Conservation (phyloP, 305 asterid genomes). For the Fraxinus paxiana region DNA sequence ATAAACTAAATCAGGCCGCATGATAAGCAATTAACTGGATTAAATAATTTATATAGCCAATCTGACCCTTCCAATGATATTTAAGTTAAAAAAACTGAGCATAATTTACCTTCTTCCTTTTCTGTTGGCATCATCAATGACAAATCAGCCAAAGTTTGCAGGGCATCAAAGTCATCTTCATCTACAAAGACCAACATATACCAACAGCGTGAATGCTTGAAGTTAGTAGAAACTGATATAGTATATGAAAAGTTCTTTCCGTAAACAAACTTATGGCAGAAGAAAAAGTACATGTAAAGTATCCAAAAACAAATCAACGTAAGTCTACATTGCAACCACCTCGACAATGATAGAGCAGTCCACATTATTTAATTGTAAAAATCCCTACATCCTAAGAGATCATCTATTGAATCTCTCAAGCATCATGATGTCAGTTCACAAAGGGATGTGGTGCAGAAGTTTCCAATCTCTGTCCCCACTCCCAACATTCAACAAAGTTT, state of each 20-base stretch:
- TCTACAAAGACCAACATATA: conserved; percentile 43
- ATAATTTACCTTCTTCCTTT: conserved; percentile 62
- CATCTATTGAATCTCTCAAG: conserved; percentile 2
- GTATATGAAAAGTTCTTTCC: neutral
- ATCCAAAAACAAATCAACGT: neutral
- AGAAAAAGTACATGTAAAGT: conserved; percentile 7
- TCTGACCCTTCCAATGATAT: neutral
- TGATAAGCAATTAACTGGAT: conserved; percentile 15
- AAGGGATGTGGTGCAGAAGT: conserved; percentile 11
- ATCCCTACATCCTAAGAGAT: neutral
- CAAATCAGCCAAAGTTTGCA: conserved; percentile 81
- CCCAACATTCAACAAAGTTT: conserved; percentile 16
- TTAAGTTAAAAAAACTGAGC: conserved; percentile 1
- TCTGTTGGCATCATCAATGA: conserved; percentile 72
- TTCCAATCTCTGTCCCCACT: neutral
- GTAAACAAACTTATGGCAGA: neutral
- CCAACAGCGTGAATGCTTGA: conserved; percentile 13
- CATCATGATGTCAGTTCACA: conserved; percentile 16
- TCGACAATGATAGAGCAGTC: neutral
- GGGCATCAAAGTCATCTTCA: conserved; percentile 71
- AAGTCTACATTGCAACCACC: neutral
- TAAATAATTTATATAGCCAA: conserved; percentile 6
- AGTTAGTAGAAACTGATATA: conserved; percentile 17
- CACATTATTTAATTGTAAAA: neutral
- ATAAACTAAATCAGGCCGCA: conserved; percentile 14